A percentile compares a stretch with the other conserved stretches of the same genome.
Conservation (phyloP, 495 filamentous ascomycete species). For the Aspergillus sclerotiicarbonarius region DNA sequence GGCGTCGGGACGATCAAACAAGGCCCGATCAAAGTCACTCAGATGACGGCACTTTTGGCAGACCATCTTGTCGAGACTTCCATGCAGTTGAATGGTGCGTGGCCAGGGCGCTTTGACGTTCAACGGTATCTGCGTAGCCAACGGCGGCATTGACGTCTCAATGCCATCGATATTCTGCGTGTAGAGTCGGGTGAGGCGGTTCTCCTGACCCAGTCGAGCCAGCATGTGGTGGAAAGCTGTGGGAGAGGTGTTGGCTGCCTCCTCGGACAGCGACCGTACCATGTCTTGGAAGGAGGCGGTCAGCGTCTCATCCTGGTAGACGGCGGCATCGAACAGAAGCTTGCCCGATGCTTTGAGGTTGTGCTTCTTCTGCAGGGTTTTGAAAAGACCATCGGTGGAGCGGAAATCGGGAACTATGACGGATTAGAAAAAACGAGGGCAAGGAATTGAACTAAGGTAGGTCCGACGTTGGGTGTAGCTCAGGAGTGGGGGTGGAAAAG, state of each 20-base stretch:
- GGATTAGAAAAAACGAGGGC: neutral
- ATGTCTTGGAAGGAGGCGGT: conserved; percentile 92
- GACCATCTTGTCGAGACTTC: conserved; percentile 91
- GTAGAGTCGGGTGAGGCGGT: conserved; percentile 87
- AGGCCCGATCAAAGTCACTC: conserved; percentile 67
- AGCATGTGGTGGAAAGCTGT: conserved; percentile 93
- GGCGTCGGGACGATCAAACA: conserved; percentile 81
- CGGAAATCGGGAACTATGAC: conserved; percentile 92
- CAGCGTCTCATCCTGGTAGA: conserved; percentile 85
- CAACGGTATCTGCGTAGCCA: conserved; percentile 74
- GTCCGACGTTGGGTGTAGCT: neutral
- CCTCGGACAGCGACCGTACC: conserved; percentile 80
- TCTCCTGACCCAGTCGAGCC: conserved; percentile 84
- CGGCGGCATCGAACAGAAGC: conserved; percentile 93
- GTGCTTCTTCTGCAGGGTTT: conserved; percentile 75
- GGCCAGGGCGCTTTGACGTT: conserved; percentile 86
- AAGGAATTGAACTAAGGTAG: neutral
- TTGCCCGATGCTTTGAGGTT: conserved; percentile 92
- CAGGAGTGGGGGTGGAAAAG: conserved; percentile 48
- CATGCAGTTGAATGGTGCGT: conserved; percentile 87
- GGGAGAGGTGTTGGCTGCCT: conserved; percentile 71
- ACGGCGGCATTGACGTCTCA: conserved; percentile 78
- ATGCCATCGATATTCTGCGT: conserved; percentile 96
- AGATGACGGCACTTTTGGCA: conserved; percentile 87
- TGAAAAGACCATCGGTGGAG: conserved; percentile 84